Base-by-base conservation (phyloP, 2,329 filamentous ascomycete genomes). In the Sclerotinia trifoliorum region DNA sequence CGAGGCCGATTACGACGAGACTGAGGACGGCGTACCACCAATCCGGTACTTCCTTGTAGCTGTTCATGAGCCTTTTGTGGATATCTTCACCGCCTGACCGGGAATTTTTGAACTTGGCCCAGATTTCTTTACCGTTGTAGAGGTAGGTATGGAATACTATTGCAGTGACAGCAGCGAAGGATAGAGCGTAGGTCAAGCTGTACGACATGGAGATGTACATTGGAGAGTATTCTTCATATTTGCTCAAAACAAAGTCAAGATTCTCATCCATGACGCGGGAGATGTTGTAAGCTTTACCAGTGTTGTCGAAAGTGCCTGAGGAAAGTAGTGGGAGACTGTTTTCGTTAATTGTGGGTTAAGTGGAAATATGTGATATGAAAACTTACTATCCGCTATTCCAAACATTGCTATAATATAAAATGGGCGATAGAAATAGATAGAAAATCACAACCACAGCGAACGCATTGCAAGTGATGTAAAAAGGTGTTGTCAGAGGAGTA, bases 131-230 rank as follows among this genome's bases (percentile, higher is more conserved):
- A 35, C 90, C 83, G 69, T 92, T 87, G 77, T 92, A 86, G 0
- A 91, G 83, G 24, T 92, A 78, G 1, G 91, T 82, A 0, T 89
- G 85, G 0, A 90, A 81, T 57, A 92, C 90, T 61, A 88, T 84
- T 4, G 90, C 89, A 74, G 92, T 91, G 0, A 89, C 91, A 70
- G 89, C 90, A 49, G 92, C 81, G 73, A 89, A 91, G 1, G 90
- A 78, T 0, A 88, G 89, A 1, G 89, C 91, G 74, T 92, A 92
- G 1, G 80, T 81, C 11, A 62, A 26, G 6, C 44, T 11, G 19
- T 62, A 62, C 0, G 58, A 51, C 58, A 62, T 51, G 17, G 58
- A 62, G 29, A 62, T 51, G 29, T 56, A 65, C 32, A 56, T 52
- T 2, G 62, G 62, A 5, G 48, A 54, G 49, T 65, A 65, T 44